These are phyloP conservation scores for Arxiozyma slooffiae DNA, from an alignment of 1,139 yeast species.

Conservation along the genomic window DNA sequence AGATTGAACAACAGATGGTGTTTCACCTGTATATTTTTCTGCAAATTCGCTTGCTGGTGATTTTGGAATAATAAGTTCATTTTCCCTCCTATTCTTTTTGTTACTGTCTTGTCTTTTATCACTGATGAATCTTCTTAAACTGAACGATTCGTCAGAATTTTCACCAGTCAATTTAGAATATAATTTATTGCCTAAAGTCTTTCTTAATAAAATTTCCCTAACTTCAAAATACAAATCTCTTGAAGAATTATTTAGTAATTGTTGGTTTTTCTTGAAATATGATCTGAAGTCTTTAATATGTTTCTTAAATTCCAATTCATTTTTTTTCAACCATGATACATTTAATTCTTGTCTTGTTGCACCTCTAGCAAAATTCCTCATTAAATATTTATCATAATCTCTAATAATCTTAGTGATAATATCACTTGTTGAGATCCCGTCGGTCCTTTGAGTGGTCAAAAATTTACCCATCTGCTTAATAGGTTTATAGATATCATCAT, in stretches of 20 bases:
- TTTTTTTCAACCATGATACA: constrained; percentile 94
- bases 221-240: constrained; percentile 78
- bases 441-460: constrained; percentile 89
- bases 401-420: constrained; percentile 89
- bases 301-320: constrained; percentile 85
- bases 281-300: constrained; percentile 81
- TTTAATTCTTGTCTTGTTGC: constrained; percentile 93
- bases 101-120: constrained; percentile 3
- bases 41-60: constrained; percentile 63
- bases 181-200: constrained; percentile 32
- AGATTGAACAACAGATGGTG: constrained; percentile 1
- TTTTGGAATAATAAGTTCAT: constrained; percentile 20
- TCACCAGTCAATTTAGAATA: constrained; percentile 25
- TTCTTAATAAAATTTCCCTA: constrained; percentile 56
- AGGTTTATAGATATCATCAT: constrained; percentile 87
- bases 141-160: constrained; percentile 6
- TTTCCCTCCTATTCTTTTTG: constrained; percentile 8
- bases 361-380: constrained; percentile 96
- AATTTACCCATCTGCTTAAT: constrained; percentile 86
- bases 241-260: constrained; percentile 62
- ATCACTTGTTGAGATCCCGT: constrained; percentile 91
- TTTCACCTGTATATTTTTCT: constrained; percentile 43
- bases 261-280: constrained; percentile 68
- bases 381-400: constrained; percentile 90
- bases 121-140: background rate